Percentiles rank a stretch among this genome's conserved stretches.
Conservation (phyloP, 23 red algal species). For the Gracilariopsis chorda region DNA sequence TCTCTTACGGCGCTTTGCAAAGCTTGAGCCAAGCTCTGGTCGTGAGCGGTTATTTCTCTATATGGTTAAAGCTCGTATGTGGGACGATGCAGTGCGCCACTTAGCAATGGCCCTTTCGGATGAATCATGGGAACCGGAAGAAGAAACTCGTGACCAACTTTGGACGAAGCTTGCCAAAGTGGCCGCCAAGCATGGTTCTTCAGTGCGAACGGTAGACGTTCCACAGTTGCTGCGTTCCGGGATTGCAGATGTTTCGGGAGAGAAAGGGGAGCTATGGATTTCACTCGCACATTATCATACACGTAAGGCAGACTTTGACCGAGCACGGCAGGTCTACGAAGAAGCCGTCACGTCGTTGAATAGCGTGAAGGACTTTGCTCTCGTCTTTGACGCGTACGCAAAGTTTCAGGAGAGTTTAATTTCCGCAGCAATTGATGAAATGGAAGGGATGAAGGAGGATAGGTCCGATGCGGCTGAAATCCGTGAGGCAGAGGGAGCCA, state of each 20-base stretch:
- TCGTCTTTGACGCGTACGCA: constrained; percentile 85
- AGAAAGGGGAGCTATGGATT: constrained; percentile 60
- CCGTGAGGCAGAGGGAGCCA: neutral
- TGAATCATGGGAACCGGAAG: constrained; percentile 20
- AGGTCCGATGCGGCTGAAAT: neutral
- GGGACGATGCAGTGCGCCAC: constrained; percentile 59
- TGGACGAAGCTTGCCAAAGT: constrained; percentile 52
- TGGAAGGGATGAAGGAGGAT: constrained; percentile 26
- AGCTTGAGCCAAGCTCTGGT: constrained; percentile 38
- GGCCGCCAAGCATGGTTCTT: constrained; percentile 39
- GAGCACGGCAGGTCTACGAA: constrained; percentile 70
- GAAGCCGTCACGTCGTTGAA: constrained; percentile 56
- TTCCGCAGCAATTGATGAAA: constrained; percentile 56
- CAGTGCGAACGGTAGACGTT: constrained; percentile 34
- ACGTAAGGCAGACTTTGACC: constrained; percentile 56
- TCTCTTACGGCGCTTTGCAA: constrained; percentile 52
- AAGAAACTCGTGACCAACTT: constrained; percentile 47
- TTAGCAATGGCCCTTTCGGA: constrained; percentile 30
- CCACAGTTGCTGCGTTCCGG: constrained; percentile 35
- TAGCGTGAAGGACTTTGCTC: constrained; percentile 81
- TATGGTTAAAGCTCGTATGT: constrained; percentile 44
- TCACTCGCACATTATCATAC: constrained; percentile 64
- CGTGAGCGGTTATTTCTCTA: constrained; percentile 33
- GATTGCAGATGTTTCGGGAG: constrained; percentile 7
- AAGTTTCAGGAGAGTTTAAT: constrained; percentile 66